phyloP scores from a whole-genome alignment of 2,329 filamentous ascomycete genomes.

The Pleomassaria siparia region DNA sequence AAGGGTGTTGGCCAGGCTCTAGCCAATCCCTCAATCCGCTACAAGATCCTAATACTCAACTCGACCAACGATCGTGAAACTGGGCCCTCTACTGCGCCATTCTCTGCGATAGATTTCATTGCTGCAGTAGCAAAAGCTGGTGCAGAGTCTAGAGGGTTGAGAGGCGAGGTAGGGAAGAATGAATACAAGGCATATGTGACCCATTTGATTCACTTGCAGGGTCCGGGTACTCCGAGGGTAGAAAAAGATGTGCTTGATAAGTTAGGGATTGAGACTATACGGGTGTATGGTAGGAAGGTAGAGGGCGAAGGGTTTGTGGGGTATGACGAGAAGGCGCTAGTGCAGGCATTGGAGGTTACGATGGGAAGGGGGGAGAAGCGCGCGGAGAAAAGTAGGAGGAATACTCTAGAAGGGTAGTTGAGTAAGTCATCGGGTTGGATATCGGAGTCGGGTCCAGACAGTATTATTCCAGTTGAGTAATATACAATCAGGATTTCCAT shows the following conservation, averaged over 20 bases:
- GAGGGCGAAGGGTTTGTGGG: conserved; percentile 58
- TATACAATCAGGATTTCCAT: too few relatives aligned
- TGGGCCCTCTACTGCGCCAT: conserved; percentile 65
- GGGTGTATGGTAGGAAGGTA: conserved; percentile 70
- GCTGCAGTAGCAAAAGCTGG: conserved; percentile 71
- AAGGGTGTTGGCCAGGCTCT: conserved; percentile 71
- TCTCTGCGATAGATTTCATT: conserved; percentile 79
- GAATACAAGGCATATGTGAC: conserved; percentile 73
- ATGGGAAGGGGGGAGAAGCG: conserved; percentile 66
- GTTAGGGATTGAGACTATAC: conserved; percentile 75
- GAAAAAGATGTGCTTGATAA: conserved; percentile 63
- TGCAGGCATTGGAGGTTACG: conserved; percentile 75
- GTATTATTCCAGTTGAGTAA: too few relatives aligned
- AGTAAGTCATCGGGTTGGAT: too few relatives aligned
- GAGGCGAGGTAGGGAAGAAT: not conserved
- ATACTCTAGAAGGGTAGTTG: conserved; percentile 51
- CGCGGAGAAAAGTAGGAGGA: conserved; percentile 56
- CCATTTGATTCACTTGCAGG: conserved; percentile 79
- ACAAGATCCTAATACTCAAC: conserved; percentile 85
- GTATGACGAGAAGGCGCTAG: conserved; percentile 76
- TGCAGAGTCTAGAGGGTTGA: conserved; percentile 59
- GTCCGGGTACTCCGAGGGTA: conserved; percentile 67
- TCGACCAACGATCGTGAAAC: conserved; percentile 85
- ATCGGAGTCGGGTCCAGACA: too few relatives aligned
- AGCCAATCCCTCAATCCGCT: conserved; percentile 54